Conservation (phyloP, 164 flowering plant species). For the Euptelea pleiosperma region DNA sequence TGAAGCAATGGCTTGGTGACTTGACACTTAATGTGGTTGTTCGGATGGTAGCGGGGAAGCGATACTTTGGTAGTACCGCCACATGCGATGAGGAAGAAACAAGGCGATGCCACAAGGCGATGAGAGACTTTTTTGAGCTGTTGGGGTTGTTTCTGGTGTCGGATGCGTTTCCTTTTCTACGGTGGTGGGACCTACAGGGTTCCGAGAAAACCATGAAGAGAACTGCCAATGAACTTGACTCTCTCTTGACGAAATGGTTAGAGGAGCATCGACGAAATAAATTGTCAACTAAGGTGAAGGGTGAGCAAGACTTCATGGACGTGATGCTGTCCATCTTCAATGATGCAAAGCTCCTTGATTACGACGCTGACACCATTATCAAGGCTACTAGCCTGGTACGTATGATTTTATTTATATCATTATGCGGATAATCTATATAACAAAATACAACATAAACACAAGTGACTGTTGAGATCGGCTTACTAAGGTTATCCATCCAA, state of each 20-base stretch:
- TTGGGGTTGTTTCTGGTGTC: constrained; percentile 11
- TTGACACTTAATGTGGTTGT: constrained; percentile 15
- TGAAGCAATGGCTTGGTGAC: constrained; percentile 16
- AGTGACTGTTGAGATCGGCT: too few species aligned
- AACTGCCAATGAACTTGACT: constrained; percentile 17
- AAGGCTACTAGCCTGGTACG: constrained; percentile 18
- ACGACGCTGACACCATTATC: constrained; percentile 14
- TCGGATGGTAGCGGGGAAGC: constrained; percentile 24
- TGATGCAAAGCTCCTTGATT: background rate
- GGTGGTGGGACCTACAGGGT: constrained; percentile 24
- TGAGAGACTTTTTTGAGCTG: constrained; percentile 2
- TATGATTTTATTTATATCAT: too few species aligned
- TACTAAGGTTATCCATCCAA: too few species aligned
- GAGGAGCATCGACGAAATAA: constrained; percentile 17
- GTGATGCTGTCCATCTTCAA: constrained; percentile 21
- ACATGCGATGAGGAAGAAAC: background rate
- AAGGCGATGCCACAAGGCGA: constrained; percentile 1
- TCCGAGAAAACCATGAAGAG: constrained; percentile 21
- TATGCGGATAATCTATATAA: too few species aligned
- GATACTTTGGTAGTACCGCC: constrained; percentile 2
- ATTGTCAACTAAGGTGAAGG: background rate
- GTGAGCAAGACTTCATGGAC: constrained; percentile 26
- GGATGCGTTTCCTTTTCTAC: constrained; percentile 23
- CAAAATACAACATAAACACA: too few species aligned
- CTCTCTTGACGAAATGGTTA: constrained; percentile 14